A percentile compares a stretch with the other conserved stretches of the same genome.
phyloP scores from a whole-genome alignment of 441 rosid genomes.

The Eruca vesicaria region DNA sequence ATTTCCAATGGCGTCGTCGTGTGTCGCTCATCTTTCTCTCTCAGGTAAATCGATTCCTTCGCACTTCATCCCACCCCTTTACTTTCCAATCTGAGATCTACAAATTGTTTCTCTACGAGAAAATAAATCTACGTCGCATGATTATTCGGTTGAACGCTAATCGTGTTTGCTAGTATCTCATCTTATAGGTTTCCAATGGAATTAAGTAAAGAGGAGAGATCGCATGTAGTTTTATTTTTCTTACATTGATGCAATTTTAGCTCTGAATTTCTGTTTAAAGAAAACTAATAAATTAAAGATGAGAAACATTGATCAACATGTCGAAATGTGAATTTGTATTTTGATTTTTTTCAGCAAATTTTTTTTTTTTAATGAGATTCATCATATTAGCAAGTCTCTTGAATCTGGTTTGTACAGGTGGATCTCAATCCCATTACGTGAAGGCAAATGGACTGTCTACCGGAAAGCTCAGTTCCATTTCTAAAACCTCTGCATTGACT shows the following conservation, averaged over 20 bases:
- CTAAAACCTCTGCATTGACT: constrained; percentile 37
- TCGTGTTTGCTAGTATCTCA: not conserved
- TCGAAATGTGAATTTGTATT: not conserved
- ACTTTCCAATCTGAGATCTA: not conserved
- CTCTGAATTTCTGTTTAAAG: too few relatives aligned
- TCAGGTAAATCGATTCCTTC: constrained; percentile 38
- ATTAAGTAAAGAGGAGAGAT: not conserved
- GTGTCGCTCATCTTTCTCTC: constrained; percentile 49
- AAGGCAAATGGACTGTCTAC: constrained; percentile 41
- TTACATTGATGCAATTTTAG: not conserved
- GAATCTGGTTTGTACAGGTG: constrained; percentile 36
- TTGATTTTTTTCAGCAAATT: too few relatives aligned
- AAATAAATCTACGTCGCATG: not conserved
- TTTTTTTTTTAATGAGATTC: not conserved
- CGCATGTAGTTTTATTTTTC: not conserved
- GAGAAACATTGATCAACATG: too few relatives aligned
- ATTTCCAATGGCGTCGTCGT: constrained; percentile 48
- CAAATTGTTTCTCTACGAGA: not conserved
- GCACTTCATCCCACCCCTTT: not conserved
- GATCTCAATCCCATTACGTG: constrained; percentile 42
- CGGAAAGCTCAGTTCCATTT: constrained; percentile 41
- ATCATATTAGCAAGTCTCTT: constrained; percentile 4
- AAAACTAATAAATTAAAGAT: not conserved
- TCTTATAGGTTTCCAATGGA: not conserved
- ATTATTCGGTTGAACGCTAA: not conserved